These are phyloP conservation scores for Pichia norvegensis DNA, from an alignment of 1,139 yeast species.

Conservation along the genomic window DNA sequence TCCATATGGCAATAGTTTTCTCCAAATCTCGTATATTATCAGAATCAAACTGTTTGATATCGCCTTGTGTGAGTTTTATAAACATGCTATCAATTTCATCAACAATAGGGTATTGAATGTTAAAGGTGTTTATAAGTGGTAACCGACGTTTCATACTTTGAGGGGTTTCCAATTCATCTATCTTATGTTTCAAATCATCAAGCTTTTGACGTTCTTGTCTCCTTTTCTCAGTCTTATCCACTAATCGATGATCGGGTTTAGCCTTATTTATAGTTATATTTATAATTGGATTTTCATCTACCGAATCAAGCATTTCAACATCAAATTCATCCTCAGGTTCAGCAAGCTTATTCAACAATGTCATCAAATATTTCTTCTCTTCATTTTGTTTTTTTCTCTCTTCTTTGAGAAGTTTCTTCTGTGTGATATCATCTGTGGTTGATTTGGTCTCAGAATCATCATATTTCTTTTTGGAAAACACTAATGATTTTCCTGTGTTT, in stretches of 20 bases:
- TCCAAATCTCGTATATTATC: background rate
- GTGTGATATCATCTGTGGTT: background rate
- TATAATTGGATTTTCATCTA: background rate
- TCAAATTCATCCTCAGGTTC: conserved; percentile 55
- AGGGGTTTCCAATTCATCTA: conserved; percentile 29
- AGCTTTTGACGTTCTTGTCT: conserved; percentile 22
- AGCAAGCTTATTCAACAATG: conserved; percentile 38
- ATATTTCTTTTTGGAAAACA: conserved; percentile 16
- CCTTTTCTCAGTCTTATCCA: conserved; percentile 9
- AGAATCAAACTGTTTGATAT: background rate
- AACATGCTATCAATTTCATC: background rate
- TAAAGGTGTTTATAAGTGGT: conserved; percentile 28
- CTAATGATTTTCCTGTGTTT: conserved; percentile 19
- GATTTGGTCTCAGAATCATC: conserved; percentile 16
- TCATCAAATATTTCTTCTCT: conserved; percentile 18
- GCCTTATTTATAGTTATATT: background rate
- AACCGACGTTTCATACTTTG: conserved; percentile 43
- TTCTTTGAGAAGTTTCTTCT: conserved; percentile 7
- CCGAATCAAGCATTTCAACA: conserved; percentile 30
- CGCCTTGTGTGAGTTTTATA: background rate
- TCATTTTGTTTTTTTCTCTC: conserved; percentile 6
- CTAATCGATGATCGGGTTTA: background rate
- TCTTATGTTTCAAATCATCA: conserved; percentile 24
- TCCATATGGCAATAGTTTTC: background rate
- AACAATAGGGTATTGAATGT: background rate